Evolutionary conservation across 805 yeast genomes (phyloP).

Genomic region (Candida coquimbonensis): DNA sequence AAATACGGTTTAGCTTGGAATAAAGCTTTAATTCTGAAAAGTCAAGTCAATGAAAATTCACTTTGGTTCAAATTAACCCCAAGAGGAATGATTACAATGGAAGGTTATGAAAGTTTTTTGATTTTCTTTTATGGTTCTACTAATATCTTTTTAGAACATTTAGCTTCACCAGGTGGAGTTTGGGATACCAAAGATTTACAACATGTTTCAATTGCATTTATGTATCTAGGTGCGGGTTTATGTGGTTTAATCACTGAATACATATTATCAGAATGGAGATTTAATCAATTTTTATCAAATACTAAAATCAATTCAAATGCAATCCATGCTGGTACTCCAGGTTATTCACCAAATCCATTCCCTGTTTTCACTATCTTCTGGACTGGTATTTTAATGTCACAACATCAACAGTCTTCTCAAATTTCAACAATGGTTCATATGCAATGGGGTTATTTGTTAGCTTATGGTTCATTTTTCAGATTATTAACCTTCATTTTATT

Average conservation of each 20-base stretch:
- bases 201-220: constrained; percentile 85
- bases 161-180: constrained; percentile 67
- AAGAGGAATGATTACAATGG: constrained; percentile 64
- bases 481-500: constrained; percentile 53
- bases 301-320: constrained; percentile 23
- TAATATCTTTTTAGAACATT: constrained; percentile 85
- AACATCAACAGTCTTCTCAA: constrained; percentile 78
- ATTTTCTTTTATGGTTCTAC: constrained; percentile 87
- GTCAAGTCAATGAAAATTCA: constrained; percentile 21
- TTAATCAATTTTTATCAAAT: constrained; percentile 29
- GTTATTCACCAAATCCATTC: constrained; percentile 89
- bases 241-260: constrained; percentile 82
- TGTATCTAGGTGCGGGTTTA: constrained; percentile 86
- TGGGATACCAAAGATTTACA: constrained; percentile 91
- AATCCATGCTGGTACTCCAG: constrained; percentile 47
- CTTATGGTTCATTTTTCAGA: constrained; percentile 78
- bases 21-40: constrained; percentile 25
- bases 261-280: constrained; percentile 58
- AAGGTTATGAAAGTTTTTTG: constrained; percentile 69
- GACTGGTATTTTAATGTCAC: constrained; percentile 95
- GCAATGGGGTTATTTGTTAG: constrained; percentile 87
- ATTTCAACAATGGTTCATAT: constrained; percentile 75
- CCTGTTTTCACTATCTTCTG: constrained; percentile 90
- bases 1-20: constrained; percentile 93
- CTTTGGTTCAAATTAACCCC: constrained; percentile 26